A percentile compares a stretch with the other conserved stretches of the same genome.
Conservation (phyloP, 1,284 basidiomycete genomes). For the Albatrellus sp. region DNA sequence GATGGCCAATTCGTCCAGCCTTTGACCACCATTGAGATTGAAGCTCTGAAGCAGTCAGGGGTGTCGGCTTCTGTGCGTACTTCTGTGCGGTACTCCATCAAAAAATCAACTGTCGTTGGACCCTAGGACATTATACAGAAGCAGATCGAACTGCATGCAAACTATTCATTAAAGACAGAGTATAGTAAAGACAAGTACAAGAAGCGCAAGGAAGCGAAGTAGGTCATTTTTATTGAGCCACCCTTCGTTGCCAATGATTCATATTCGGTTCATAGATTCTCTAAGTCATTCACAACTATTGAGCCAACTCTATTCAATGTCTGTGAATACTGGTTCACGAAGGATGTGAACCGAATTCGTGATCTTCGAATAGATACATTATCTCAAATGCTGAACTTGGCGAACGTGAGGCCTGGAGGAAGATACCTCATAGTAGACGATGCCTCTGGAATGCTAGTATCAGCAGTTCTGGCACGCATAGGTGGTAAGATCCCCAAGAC, state of each 20-base stretch:
- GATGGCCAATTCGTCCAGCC: constrained; percentile 72
- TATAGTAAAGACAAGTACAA: constrained; percentile 96
- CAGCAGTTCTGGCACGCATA: constrained; percentile 76
- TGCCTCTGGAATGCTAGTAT: constrained; percentile 81
- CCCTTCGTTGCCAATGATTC: constrained; percentile 6
- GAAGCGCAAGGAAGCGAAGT: constrained; percentile 93
- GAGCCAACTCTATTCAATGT: constrained; percentile 85
- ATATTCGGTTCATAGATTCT: constrained; percentile 44
- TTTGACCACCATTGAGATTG: constrained; percentile 71
- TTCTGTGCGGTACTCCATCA: not conserved
- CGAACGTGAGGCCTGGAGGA: constrained; percentile 79
- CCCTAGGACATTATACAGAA: constrained; percentile 81
- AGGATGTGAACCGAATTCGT: constrained; percentile 71
- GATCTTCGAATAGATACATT: constrained; percentile 83
- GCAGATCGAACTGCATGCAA: constrained; percentile 85
- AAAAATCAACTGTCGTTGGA: not conserved
- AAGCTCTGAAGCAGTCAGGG: constrained; percentile 66
- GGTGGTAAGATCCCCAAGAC: constrained; percentile 42
- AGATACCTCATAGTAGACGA: constrained; percentile 88
- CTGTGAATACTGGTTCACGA: constrained; percentile 80
- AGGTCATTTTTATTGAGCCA: constrained; percentile 14
- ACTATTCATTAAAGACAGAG: constrained; percentile 87
- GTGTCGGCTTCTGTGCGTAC: constrained; percentile 54
- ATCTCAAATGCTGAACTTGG: constrained; percentile 77
- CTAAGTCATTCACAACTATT: constrained; percentile 80